A percentile compares a stretch with the other conserved stretches of the same genome.
These are phyloP conservation scores for Besnoitia besnoiti DNA, from an alignment of 169 alveolate genomes.

Conservation along the genomic window DNA sequence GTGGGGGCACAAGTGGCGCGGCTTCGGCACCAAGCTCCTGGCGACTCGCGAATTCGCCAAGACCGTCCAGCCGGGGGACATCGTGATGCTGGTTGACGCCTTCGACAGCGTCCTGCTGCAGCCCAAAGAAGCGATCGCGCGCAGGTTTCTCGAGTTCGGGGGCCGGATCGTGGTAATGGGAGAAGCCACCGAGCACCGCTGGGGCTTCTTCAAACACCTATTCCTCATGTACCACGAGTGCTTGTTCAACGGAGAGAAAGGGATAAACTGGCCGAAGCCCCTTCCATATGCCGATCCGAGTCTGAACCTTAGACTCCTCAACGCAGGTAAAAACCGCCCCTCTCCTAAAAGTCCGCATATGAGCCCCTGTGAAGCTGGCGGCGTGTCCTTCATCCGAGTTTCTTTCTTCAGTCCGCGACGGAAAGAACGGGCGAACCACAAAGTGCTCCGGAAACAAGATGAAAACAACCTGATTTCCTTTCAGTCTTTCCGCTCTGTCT, in stretches of 20 bases:
- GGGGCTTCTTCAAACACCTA: not conserved
- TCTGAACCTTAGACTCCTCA: constrained; percentile 15
- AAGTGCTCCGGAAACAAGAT: too few relatives aligned
- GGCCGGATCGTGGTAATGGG: constrained; percentile 42
- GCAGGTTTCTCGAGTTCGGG: constrained; percentile 31
- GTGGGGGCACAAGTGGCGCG: constrained; percentile 56
- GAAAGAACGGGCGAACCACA: too few relatives aligned
- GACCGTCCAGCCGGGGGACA: constrained; percentile 40
- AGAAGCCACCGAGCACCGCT: constrained; percentile 15
- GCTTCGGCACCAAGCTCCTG: constrained; percentile 35
- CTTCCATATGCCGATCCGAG: constrained; percentile 15
- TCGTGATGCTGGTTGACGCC: constrained; percentile 42
- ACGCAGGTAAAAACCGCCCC: constrained; percentile 55
- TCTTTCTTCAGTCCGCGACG: not conserved
- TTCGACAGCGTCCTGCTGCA: constrained; percentile 41
- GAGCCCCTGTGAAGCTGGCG: too few relatives aligned
- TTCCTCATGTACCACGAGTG: constrained; percentile 40
- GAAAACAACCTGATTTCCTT: too few relatives aligned
- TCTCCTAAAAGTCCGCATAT: too few relatives aligned
- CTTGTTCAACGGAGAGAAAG: not conserved
- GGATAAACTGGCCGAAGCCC: constrained; percentile 36
- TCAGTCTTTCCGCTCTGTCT: too few relatives aligned
- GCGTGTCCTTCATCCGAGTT: not conserved
- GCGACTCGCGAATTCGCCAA: not conserved
- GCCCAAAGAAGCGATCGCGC: constrained; percentile 32